These are phyloP conservation scores for Yamadazyma epiphylla DNA, from an alignment of 1,139 yeast genomes.

Conservation along the genomic window DNA sequence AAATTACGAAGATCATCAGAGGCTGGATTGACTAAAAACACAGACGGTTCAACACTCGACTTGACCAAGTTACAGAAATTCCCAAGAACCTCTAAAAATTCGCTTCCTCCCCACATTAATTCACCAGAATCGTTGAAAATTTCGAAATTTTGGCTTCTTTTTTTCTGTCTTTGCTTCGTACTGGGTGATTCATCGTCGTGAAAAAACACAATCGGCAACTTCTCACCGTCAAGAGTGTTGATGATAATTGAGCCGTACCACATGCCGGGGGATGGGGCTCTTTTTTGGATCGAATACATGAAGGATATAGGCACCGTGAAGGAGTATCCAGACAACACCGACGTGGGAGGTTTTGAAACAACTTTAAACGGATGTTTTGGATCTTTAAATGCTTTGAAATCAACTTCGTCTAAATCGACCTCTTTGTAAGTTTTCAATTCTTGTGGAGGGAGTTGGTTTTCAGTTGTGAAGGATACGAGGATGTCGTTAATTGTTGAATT, in stretches of 20 bases:
- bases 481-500: conserved; percentile 55
- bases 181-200: conserved; percentile 87
- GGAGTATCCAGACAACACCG: conserved; percentile 58
- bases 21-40: conserved; percentile 76
- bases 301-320: conserved; percentile 58
- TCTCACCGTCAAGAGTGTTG: conserved; percentile 66
- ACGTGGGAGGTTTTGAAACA: conserved; percentile 36
- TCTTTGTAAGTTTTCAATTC: conserved; percentile 48
- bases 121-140: conserved; percentile 66
- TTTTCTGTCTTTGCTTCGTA: conserved; percentile 56
- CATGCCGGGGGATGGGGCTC: conserved; percentile 82
- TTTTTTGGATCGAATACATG: conserved; percentile 73
- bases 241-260: conserved; percentile 88
- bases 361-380: conserved; percentile 4
- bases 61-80: conserved; percentile 58
- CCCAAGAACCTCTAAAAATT: conserved; percentile 56
- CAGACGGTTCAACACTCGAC: conserved; percentile 68
- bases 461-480: conserved; percentile 75
- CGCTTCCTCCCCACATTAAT: conserved; percentile 89
- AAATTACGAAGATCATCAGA: conserved; percentile 75
- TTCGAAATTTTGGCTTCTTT: conserved; percentile 62
- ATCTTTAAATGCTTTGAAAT: conserved; percentile 15
- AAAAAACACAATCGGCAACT: conserved; percentile 79
- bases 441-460: conserved; percentile 43
- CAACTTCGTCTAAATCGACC: conserved; percentile 45